Evolutionary conservation across 345 rosid genomes (phyloP).

Genomic region (Moricandia moricandioides): DNA sequence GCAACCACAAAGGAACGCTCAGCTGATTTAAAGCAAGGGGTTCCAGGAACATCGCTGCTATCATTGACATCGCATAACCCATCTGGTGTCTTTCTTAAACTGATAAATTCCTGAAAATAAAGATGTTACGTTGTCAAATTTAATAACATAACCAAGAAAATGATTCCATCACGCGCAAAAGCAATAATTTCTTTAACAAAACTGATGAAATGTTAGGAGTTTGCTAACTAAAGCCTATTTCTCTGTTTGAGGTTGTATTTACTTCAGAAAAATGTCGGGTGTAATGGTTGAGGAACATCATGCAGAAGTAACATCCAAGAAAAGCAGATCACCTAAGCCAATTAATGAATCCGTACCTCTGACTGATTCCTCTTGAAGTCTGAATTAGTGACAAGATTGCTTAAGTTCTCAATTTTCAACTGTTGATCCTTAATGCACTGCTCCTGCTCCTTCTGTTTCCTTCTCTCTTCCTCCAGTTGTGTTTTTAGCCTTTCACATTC

Average conservation of each 20-base stretch:
- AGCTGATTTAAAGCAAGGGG: conserved; percentile 63
- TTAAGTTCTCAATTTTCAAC: conserved; percentile 51
- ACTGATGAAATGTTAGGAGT: too few species aligned
- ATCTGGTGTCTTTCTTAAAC: conserved; percentile 38
- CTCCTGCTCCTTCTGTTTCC: conserved; percentile 66
- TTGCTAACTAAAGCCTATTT: not conserved
- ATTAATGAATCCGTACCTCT: not conserved
- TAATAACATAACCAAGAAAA: conserved; percentile 6
- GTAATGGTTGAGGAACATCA: not conserved
- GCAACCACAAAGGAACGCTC: conserved; percentile 66
- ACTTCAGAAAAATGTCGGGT: conserved; percentile 6
- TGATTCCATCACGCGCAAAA: not conserved
- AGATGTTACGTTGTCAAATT: not conserved
- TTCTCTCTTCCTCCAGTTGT: conserved; percentile 83
- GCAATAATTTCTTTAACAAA: not conserved
- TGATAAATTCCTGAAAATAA: conserved; percentile 27
- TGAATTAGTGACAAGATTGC: conserved; percentile 32
- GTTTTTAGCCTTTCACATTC: conserved; percentile 82
- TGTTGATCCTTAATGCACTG: conserved; percentile 67
- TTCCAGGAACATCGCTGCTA: conserved; percentile 47
- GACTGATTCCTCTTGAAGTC: conserved; percentile 48
- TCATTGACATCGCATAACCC: conserved; percentile 47
- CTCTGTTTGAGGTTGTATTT: not conserved
- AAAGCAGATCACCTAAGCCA: not conserved
- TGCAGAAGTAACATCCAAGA: not conserved